Evolutionary conservation across 805 yeast species (phyloP), one percentile per base, ranked within the genome.

Genomic region (Suhomyces sp.): DNA sequence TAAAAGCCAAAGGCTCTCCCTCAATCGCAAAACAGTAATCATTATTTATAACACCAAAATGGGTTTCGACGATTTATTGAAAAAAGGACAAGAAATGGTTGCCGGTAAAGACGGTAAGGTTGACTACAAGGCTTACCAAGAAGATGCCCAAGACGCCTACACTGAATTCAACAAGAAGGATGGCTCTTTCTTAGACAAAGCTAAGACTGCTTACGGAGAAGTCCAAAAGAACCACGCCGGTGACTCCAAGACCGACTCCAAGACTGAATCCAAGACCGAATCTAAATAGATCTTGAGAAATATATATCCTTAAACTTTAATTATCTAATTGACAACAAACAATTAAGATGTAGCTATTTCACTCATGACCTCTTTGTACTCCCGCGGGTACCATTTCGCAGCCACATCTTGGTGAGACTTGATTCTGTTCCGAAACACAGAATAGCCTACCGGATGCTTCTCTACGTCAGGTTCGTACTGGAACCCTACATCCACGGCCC

Each of bases 371-470:
- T 68, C 64, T 27, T 63, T 58, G 44, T 69, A 61, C 3, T 72
- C 59, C 12, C 67, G 64, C 5, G 82, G 82, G 55, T 75, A 73
- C 77, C 76, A 73, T 50, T 61, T 64, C 25, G 62, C 63, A 9
- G 78, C 69, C 46, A 76, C 79, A 47, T 76, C 78, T 55, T 71
- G 73, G 57, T 77, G 80, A 1, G 76, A 64, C 52, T 73, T 69
- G 40, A 75, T 67, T 52, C 82, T 65, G 60, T 78, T 78, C 39
- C 73, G 62, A 58, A 78, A 78, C 6, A 76, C 79, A 37, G 76
- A 68, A 53, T 71, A 63, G 1, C 82, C 82, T 8, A 78, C 80
- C 0, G 82, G 82, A 41, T 73, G 62, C 56, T 67, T 63, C 9
- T 52, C 60, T 13, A 67, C 58, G 46, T 68, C 71, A 1, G 76